Evolutionary conservation across 768 basidiomycete genomes (phyloP).

Genomic region (Lenzites betulinus): DNA sequence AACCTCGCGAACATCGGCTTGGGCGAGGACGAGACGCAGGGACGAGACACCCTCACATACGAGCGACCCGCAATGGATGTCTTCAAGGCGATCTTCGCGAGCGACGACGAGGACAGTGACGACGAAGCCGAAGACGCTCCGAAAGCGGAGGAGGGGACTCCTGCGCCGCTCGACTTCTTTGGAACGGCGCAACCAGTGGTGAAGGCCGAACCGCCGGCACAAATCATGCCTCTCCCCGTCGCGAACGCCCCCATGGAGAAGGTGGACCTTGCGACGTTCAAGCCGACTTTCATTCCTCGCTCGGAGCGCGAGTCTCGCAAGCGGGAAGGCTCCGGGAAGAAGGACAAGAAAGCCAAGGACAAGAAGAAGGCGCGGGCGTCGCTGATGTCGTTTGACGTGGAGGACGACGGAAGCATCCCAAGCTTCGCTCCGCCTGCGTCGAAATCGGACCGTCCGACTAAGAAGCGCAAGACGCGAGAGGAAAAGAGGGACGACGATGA

Average conservation of each 20-base stretch:
- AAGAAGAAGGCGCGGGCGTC: constrained; percentile 43
- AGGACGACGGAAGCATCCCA: constrained; percentile 29
- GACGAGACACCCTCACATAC: constrained; percentile 85
- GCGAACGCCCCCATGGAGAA: constrained; percentile 18
- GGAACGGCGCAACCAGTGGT: neutral
- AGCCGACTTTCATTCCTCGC: constrained; percentile 84
- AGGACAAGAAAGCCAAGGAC: constrained; percentile 54
- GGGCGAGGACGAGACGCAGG: constrained; percentile 91
- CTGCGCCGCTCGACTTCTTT: constrained; percentile 13
- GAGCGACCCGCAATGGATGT: constrained; percentile 87
- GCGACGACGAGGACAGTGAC: constrained; percentile 86
- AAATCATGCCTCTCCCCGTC: constrained; percentile 6
- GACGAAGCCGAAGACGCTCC: constrained; percentile 59
- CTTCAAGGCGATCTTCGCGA: constrained; percentile 98
- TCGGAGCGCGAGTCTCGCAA: constrained; percentile 39
- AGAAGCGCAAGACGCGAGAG: constrained; percentile 44
- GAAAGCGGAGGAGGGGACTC: constrained; percentile 74
- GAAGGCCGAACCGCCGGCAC: constrained; percentile 1
- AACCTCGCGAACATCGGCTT: constrained; percentile 83
- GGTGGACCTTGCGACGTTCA: constrained; percentile 74
- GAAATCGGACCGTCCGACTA: constrained; percentile 25
- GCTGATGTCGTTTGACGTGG: constrained; percentile 78
- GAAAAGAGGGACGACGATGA: constrained; percentile 41
- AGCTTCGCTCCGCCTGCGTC: constrained; percentile 18
- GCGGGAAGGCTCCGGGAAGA: constrained; percentile 48